A percentile compares a stretch with the other conserved stretches of the same genome.
Evolutionary conservation across 306 rosid genomes (phyloP).

Genomic region (Castanea sativa): DNA sequence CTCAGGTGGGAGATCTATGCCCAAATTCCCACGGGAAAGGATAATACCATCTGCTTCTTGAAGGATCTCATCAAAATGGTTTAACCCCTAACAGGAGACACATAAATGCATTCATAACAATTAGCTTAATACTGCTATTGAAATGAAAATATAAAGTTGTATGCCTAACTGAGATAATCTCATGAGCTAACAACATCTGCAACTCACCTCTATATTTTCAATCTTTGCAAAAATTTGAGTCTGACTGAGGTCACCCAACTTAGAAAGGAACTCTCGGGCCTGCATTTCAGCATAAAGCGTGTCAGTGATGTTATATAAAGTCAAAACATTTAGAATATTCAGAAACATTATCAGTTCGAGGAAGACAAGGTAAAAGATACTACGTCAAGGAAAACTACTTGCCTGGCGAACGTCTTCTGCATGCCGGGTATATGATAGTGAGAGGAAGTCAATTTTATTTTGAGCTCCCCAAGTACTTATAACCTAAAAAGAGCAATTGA

Average conservation of each 20-base stretch:
- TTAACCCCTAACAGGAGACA: slow-evolving; percentile 62
- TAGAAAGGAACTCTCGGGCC: slow-evolving; percentile 87
- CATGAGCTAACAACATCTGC: slow-evolving; percentile 1
- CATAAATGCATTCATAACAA: neutral
- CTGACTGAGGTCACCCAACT: slow-evolving; percentile 65
- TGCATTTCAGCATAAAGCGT: slow-evolving; percentile 22
- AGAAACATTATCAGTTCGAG: neutral
- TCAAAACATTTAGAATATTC: neutral
- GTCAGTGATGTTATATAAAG: neutral
- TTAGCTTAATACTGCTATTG: slow-evolving; percentile 10
- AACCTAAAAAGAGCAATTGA: slow-evolving; percentile 38
- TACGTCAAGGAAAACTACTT: slow-evolving; percentile 21
- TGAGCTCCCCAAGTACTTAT: slow-evolving; percentile 84
- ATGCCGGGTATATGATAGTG: slow-evolving; percentile 76
- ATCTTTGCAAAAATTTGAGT: slow-evolving; percentile 95
- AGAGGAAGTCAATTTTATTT: slow-evolving; percentile 85
- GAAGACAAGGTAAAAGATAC: neutral
- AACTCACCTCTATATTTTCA: slow-evolving; percentile 78
- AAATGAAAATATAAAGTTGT: slow-evolving; percentile 3
- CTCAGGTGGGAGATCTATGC: slow-evolving; percentile 95
- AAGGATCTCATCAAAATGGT: slow-evolving; percentile 89
- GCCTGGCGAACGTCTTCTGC: slow-evolving; percentile 89
- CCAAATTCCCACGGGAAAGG: slow-evolving; percentile 91
- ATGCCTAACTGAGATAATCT: neutral
- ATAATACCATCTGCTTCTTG: slow-evolving; percentile 97